These are phyloP conservation scores for Pseudogymnoascus sp. DNA, from an alignment of 2,329 filamentous ascomycete species.

Conservation along the genomic window DNA sequence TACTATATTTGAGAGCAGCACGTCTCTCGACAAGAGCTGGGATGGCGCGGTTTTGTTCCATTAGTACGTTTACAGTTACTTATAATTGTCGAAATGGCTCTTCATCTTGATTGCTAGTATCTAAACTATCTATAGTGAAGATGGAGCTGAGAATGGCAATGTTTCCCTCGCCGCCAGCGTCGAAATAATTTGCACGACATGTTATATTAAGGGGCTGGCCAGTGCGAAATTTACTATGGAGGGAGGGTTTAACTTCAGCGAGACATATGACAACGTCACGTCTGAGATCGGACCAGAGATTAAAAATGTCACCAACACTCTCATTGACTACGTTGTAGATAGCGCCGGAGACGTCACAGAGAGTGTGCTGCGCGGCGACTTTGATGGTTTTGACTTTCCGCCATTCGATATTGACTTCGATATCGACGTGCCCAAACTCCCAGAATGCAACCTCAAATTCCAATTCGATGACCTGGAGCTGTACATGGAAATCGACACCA, in stretches of 20 bases:
- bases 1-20: constrained; percentile 25
- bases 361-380: constrained; percentile 21
- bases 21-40: constrained; percentile 34
- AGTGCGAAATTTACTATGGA: constrained; percentile 36
- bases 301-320: constrained; percentile 28
- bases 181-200: constrained; percentile 39
- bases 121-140: constrained; percentile 10
- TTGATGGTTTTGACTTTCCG: constrained; percentile 27
- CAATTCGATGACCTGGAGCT: constrained; percentile 44
- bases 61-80: constrained; percentile 19
- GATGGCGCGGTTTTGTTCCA: constrained; percentile 32
- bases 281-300: constrained; percentile 28
- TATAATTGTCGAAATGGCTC: constrained; percentile 10
- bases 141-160: constrained; percentile 15
- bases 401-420: constrained; percentile 36
- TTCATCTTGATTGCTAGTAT: background rate
- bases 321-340: constrained; percentile 20
- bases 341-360: constrained; percentile 21
- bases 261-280: constrained; percentile 29
- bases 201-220: constrained; percentile 42
- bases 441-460: constrained; percentile 36
- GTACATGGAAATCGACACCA: constrained; percentile 40
- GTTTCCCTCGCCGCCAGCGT: constrained; percentile 23
- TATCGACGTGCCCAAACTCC: constrained; percentile 36
- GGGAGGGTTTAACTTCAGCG: constrained; percentile 33